Conservation (phyloP, 2,329 filamentous ascomycete genomes). For the Cercospora brassicicola region DNA sequence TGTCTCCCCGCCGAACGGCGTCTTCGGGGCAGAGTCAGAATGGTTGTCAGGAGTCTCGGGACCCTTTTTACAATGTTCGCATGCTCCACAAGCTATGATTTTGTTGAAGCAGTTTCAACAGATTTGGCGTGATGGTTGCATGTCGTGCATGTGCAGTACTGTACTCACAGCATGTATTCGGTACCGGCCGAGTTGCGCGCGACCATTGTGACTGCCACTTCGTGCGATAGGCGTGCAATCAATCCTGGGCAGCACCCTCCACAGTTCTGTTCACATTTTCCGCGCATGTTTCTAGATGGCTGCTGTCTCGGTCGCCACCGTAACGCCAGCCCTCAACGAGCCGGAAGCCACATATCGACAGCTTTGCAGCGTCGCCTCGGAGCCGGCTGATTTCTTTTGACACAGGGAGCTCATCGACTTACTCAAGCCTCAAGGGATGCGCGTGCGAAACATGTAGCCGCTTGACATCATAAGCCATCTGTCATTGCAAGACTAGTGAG, state of each 20-base stretch:
- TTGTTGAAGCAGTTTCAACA: too few species aligned
- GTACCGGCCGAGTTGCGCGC: neutral
- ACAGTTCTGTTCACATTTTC: neutral
- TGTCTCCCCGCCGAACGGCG: slow-evolving; percentile 1
- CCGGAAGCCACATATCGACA: neutral
- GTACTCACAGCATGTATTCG: neutral
- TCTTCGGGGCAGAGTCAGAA: neutral
- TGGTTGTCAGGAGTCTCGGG: neutral
- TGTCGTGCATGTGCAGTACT: neutral
- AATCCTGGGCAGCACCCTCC: neutral
- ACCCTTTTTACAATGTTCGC: neutral
- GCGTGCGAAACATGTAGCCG: neutral
- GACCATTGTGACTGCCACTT: neutral
- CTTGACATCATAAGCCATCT: neutral
- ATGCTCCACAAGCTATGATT: neutral
- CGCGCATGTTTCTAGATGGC: neutral
- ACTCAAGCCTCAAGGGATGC: neutral
- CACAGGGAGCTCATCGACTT: neutral
- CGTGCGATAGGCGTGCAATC: neutral
- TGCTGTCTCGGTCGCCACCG: neutral
- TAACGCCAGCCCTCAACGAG: neutral
- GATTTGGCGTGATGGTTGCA: neutral
- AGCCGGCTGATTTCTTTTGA: neutral
- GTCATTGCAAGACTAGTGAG: neutral
- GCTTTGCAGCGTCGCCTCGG: neutral